A percentile compares a stretch with the other conserved stretches of the same genome.
Conservation (phyloP, 352 stramenopile species). For the Phytopythium vexans region DNA sequence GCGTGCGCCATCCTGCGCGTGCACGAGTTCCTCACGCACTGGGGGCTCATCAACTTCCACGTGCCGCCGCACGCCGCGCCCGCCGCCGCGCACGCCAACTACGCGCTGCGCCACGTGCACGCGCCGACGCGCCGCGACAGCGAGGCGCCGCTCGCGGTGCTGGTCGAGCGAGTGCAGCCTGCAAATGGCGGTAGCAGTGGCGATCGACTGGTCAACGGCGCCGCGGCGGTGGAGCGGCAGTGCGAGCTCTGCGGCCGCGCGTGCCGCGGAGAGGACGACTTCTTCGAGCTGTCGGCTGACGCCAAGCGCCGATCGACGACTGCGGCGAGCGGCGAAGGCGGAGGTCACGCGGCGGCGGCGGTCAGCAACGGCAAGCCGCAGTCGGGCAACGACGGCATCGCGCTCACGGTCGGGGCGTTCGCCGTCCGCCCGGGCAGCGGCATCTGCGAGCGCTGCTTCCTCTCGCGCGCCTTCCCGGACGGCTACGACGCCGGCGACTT, state of each 20-base stretch:
- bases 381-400: constrained; percentile 12
- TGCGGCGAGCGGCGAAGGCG: constrained; percentile 6
- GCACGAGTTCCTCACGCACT: constrained; percentile 84
- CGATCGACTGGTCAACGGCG: too few relatives aligned
- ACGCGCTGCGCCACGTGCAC: constrained; percentile 33
- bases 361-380: constrained; percentile 12
- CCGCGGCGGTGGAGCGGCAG: constrained; percentile 3
- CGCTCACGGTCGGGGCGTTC: constrained; percentile 45
- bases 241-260: constrained; percentile 51
- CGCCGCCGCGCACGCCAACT: constrained; percentile 52
- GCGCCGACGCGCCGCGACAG: constrained; percentile 2
- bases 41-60: constrained; percentile 85
- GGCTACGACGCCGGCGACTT: constrained; percentile 64
- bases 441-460: constrained; percentile 67
- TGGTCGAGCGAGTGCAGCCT: constrained; percentile 26
- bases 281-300: constrained; percentile 58
- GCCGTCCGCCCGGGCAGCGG: constrained; percentile 47
- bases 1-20: constrained; percentile 81
- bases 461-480: constrained; percentile 60
- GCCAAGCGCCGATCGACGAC: constrained; percentile 51
- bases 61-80: constrained; percentile 72
- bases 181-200: background rate
- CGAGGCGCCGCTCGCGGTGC: constrained; percentile 23
- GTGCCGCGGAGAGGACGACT: constrained; percentile 26
- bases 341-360: constrained; percentile 3